Base-by-base conservation (phyloP, 2,329 filamentous ascomycete genomes). In the Xylariales sp. region DNA sequence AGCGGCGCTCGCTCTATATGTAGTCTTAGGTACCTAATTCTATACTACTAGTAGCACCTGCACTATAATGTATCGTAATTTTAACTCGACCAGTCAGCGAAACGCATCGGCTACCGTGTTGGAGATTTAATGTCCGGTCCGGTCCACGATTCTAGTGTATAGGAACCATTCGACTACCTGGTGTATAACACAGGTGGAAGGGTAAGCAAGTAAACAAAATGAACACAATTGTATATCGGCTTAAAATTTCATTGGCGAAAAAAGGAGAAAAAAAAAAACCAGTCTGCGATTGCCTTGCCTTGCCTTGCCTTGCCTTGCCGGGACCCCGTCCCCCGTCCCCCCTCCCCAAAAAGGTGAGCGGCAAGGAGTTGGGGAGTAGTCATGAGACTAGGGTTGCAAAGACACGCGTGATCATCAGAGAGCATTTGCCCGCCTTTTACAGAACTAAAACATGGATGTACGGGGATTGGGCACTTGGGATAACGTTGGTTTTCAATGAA, bases 101-200 rank as follows among this genome's bases (percentile, higher is more conserved):
- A 60, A 62, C 54, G 41, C 41, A 55, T 54, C 58, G 58, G 48
- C 30, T 55, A 55, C 54, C 57, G 36, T 58, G 49, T 60, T 57
- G 59, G 61, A 39, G 65, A 16, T 62, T 49, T 64, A 70, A 60
- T 66, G 52, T 68, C 58, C 61, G 62, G 48, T 59, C 54, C 65
- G 46, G 36, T 32, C 60, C 14, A 60, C 46, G 46, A 46, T 43
- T 52, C 45, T n/a, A 23, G 23, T 32, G 23, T 10, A 39, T 0
- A 39, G 8, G 36, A 16, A 55, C 23, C 34, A 10, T 30, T 46
- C 56, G 32, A 23, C 53, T 48, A 41, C 23, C 23, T 23, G 23
- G 23, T 23, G 1, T 23, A 23, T 23, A 23, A 2, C 23, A 23
- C 23, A 2, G 23, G 23, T 23, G 23, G 23, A 23, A 23, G 23